These are phyloP conservation scores for Metrosideros polymorpha DNA, from an alignment of 441 rosid species.

Conservation along the genomic window DNA sequence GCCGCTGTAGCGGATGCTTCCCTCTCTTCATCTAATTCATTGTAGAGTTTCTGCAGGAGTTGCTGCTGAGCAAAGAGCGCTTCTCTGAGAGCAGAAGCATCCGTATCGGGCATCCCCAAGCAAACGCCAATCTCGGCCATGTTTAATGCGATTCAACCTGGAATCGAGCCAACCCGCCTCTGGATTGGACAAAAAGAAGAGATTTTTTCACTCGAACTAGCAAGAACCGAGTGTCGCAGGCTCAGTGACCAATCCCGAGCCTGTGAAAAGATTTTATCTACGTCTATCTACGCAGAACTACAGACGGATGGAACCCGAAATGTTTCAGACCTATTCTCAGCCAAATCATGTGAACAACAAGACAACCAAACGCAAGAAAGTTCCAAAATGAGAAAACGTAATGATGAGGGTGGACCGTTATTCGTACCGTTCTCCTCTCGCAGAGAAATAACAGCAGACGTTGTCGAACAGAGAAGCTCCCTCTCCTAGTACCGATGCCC, in stretches of 20 bases:
- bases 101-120: slow-evolving; percentile 23
- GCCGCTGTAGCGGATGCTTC: slow-evolving; percentile 78
- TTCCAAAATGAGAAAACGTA: neutral
- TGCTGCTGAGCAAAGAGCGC: slow-evolving; percentile 64
- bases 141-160: neutral
- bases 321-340: neutral
- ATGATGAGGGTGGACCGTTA: neutral
- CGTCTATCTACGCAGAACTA: neutral
- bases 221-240: neutral
- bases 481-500: neutral
- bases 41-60: slow-evolving; percentile 58
- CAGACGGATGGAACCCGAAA: neutral
- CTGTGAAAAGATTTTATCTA: neutral
- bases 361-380: neutral
- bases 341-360: neutral
- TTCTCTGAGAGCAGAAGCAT: slow-evolving; percentile 37
- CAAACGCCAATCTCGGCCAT: slow-evolving; percentile 31
- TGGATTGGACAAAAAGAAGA: neutral
- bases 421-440: neutral
- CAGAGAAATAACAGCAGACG: neutral
- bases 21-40: slow-evolving; percentile 73
- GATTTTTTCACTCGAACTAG: neutral
- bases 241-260: neutral
- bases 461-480: neutral
- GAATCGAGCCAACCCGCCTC: neutral